These are phyloP conservation scores for Amylostereum areolatum DNA, from an alignment of 1,284 basidiomycete genomes.

Conservation along the genomic window DNA sequence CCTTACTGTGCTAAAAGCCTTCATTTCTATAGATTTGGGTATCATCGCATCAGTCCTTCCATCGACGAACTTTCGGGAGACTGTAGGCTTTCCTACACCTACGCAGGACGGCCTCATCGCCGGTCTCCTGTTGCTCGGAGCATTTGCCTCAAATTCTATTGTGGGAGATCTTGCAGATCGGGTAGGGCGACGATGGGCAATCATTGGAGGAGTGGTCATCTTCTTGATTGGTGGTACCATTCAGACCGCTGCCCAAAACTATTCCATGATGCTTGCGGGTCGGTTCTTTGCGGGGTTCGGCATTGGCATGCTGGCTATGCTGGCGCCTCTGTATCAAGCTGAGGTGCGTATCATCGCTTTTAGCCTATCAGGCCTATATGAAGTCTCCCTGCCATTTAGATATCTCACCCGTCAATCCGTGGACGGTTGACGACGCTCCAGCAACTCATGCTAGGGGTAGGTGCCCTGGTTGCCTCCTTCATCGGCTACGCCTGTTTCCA, in stretches of 20 bases:
- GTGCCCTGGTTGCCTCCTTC: slow-evolving; percentile 40
- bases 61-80: slow-evolving; percentile 21
- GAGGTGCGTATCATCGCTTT: slow-evolving; percentile 23
- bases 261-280: slow-evolving; percentile 57
- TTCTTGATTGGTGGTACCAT: slow-evolving; percentile 49
- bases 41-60: slow-evolving; percentile 11
- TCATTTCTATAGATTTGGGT: neutral
- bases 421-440: slow-evolving; percentile 58
- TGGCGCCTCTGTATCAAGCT: slow-evolving; percentile 55
- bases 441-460: slow-evolving; percentile 47
- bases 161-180: slow-evolving; percentile 25
- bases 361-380: neutral
- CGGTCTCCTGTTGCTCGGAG: slow-evolving; percentile 27
- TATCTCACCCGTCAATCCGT: slow-evolving; percentile 58
- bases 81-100: slow-evolving; percentile 21
- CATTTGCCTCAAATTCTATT: slow-evolving; percentile 32
- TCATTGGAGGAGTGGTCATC: slow-evolving; percentile 29
- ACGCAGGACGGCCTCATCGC: slow-evolving; percentile 36
- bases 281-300: slow-evolving; percentile 52
- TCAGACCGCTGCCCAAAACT: slow-evolving; percentile 45
- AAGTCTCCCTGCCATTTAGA: slow-evolving; percentile 16
- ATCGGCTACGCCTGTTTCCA: slow-evolving; percentile 22
- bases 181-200: slow-evolving; percentile 23
- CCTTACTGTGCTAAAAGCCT: neutral
- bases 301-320: slow-evolving; percentile 48